Percentiles rank a stretch among this genome's conserved stretches.
phyloP scores from a whole-genome alignment of 192 early-diverging fungal genomes.

The Coemansia sp. region DNA sequence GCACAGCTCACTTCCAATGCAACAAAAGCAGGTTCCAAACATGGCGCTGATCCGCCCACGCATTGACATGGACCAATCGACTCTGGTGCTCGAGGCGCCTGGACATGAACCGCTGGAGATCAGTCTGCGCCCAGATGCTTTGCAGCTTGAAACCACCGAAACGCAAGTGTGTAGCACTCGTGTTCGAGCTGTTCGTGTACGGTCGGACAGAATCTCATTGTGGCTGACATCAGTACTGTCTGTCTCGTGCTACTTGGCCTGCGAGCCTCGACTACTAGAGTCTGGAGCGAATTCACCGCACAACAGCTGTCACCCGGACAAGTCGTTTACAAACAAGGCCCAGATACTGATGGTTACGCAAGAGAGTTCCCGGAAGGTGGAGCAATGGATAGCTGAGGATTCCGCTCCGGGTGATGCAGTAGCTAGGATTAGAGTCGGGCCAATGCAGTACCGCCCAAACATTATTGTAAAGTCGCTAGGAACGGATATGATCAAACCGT shows the following conservation, averaged over 20 bases:
- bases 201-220: slow-evolving; percentile 26
- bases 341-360: slow-evolving; percentile 68
- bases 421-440: slow-evolving; percentile 17
- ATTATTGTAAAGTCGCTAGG: slow-evolving; percentile 57
- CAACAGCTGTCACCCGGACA: not conserved
- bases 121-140: slow-evolving; percentile 23
- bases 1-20: slow-evolving; percentile 55
- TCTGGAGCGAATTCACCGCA: not conserved
- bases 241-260: slow-evolving; percentile 52
- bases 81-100: slow-evolving; percentile 54
- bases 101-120: slow-evolving; percentile 30
- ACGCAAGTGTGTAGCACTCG: slow-evolving; percentile 32
- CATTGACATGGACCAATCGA: slow-evolving; percentile 37
- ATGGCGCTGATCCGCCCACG: slow-evolving; percentile 65
- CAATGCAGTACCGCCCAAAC: slow-evolving; percentile 68
- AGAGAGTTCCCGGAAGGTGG: slow-evolving; percentile 59
- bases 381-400: slow-evolving; percentile 54
- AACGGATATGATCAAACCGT: slow-evolving; percentile 50
- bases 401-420: not conserved
- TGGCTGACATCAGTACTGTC: slow-evolving; percentile 57
- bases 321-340: slow-evolving; percentile 71
- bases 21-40: slow-evolving; percentile 64
- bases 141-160: slow-evolving; percentile 28
- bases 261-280: slow-evolving; percentile 31
- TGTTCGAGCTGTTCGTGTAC: slow-evolving; percentile 26